phyloP scores from a whole-genome alignment of 768 basidiomycete species.

The Lentinula sp. region DNA sequence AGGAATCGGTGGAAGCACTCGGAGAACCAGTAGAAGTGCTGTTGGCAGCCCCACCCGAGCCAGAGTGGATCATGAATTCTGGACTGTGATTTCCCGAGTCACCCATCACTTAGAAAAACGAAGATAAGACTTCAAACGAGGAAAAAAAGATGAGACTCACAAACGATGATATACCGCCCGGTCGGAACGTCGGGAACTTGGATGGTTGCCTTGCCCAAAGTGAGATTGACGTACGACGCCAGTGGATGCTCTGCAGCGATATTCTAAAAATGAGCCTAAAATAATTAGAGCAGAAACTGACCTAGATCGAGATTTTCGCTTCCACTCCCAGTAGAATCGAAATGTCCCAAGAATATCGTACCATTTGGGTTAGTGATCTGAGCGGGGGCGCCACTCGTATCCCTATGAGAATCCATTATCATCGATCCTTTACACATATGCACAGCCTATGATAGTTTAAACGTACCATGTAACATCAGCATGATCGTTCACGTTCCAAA shows the following conservation, averaged over 20 bases:
- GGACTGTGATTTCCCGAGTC: conserved; percentile 52
- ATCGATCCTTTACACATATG: background rate
- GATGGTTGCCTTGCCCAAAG: conserved; percentile 31
- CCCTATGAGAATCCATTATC: conserved; percentile 24
- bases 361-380: conserved; percentile 30
- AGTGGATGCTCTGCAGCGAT: conserved; percentile 39
- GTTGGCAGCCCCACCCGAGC: background rate
- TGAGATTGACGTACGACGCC: conserved; percentile 38
- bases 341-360: conserved; percentile 37
- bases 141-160: conserved; percentile 27
- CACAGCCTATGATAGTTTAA: conserved; percentile 6
- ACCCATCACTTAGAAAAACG: conserved; percentile 35
- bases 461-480: conserved; percentile 40
- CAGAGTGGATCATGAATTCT: conserved; percentile 34
- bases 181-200: conserved; percentile 33
- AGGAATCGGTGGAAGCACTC: background rate
- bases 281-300: conserved; percentile 15
- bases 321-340: conserved; percentile 26
- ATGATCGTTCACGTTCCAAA: conserved; percentile 31
- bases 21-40: background rate
- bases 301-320: conserved; percentile 43
- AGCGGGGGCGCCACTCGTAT: conserved; percentile 26
- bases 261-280: background rate
- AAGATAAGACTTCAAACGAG: background rate
- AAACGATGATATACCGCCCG: conserved; percentile 40